These are phyloP conservation scores for Umbelopsis sp. DNA, from an alignment of 371 early-diverging fungal species.

Conservation along the genomic window DNA sequence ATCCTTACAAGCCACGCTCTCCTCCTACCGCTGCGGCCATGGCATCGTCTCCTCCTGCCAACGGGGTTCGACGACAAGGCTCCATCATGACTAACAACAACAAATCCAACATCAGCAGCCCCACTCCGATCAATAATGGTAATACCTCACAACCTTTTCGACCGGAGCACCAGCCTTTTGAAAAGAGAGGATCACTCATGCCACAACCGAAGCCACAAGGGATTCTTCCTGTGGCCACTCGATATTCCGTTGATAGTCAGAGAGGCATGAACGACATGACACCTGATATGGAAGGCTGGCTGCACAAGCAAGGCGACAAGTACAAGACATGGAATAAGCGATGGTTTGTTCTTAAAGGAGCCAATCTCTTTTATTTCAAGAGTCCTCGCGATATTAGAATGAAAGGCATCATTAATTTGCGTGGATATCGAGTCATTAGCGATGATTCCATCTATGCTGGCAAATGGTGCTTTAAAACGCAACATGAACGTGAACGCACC, in stretches of 20 bases:
- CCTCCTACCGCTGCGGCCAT: neutral
- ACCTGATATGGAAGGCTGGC: slow-evolving; percentile 61
- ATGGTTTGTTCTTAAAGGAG: slow-evolving; percentile 71
- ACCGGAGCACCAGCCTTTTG: slow-evolving; percentile 14
- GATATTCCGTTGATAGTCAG: slow-evolving; percentile 26
- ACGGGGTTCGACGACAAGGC: slow-evolving; percentile 4
- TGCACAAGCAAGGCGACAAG: slow-evolving; percentile 68
- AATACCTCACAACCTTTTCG: neutral
- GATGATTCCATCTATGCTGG: slow-evolving; percentile 69
- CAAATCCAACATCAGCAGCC: neutral
- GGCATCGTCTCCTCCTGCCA: neutral
- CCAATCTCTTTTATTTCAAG: slow-evolving; percentile 65
- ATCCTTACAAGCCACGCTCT: neutral
- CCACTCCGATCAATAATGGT: too few relatives aligned
- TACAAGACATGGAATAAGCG: slow-evolving; percentile 73
- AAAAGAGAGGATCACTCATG: slow-evolving; percentile 25
- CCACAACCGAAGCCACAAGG: slow-evolving; percentile 28
- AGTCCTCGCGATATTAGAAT: slow-evolving; percentile 62
- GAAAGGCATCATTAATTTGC: slow-evolving; percentile 61
- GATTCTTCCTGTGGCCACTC: slow-evolving; percentile 24
- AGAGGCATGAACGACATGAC: slow-evolving; percentile 20
- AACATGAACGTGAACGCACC: slow-evolving; percentile 65
- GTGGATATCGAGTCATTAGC: slow-evolving; percentile 58
- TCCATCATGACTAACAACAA: neutral
- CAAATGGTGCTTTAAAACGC: slow-evolving; percentile 73